These are phyloP conservation scores for Nemania diffusa DNA, from an alignment of 2,329 filamentous ascomycete genomes.

Conservation along the genomic window DNA sequence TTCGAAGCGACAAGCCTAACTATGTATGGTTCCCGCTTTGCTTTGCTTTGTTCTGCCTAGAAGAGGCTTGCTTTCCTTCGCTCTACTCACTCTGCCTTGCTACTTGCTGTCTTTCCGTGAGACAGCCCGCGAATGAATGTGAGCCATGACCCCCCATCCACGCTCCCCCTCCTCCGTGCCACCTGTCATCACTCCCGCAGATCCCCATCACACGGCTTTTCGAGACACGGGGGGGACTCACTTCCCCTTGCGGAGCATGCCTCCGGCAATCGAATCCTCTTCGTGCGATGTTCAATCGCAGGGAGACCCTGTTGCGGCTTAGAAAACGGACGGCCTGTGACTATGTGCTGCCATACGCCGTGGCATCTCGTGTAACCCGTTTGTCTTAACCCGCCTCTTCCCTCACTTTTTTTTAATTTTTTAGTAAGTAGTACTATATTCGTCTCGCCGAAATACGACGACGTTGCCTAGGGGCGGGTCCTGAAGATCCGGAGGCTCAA, in stretches of 20 bases:
- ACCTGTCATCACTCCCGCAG: slow-evolving; percentile 26
- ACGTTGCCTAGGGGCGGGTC: background rate
- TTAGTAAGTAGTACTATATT: no score
- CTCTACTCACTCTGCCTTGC: background rate
- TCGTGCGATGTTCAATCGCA: slow-evolving; percentile 28
- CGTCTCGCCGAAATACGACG: slow-evolving; percentile 22
- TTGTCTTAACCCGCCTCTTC: background rate
- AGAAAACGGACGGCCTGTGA: no score
- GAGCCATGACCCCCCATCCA: background rate
- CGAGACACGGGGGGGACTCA: slow-evolving; percentile 42
- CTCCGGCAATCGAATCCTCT: slow-evolving; percentile 25
- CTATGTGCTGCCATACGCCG: slow-evolving; percentile 12
- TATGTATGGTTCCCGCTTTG: background rate
- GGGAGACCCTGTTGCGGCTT: no score
- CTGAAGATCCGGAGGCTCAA: background rate
- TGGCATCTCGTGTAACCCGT: slow-evolving; percentile 14
- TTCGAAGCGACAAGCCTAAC: background rate
- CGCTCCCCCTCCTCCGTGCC: slow-evolving; percentile 19
- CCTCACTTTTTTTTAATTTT: no score
- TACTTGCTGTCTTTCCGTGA: slow-evolving; percentile 27
- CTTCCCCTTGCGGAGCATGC: slow-evolving; percentile 36
- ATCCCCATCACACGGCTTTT: slow-evolving; percentile 37
- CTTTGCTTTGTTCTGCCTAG: background rate
- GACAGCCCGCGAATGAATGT: slow-evolving; percentile 12
- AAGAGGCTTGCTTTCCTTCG: background rate